Base-by-base conservation (phyloP, 495 filamentous ascomycete species). In the Astrothelium macrocarpum region DNA sequence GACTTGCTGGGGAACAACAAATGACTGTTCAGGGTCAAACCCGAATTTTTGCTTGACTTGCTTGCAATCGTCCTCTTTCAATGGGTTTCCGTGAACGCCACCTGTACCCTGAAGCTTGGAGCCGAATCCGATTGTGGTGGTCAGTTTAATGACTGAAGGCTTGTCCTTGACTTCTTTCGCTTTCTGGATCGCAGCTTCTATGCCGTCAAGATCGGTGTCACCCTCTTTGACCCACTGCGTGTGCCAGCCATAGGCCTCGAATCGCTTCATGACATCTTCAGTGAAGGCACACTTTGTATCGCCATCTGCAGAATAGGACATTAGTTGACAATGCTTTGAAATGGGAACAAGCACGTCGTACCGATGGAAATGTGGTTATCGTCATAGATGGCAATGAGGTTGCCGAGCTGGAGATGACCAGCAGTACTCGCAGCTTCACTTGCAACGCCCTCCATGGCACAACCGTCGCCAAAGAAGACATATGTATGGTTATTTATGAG, bases 161-260 rank as follows among this genome's bases (percentile, higher is more conserved):
- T 96, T 99, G 82, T 97, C 85, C 72, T 81, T 97, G 78, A 95
- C 89, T 62, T 86, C 81, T 81, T 93, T 84, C 72, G 84, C 86
- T 78, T 88, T 82, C 77, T 85, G 82, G 74, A 99, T 89, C 68
- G 94, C 95, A 64, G 81, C 86, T 80, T 93, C 91, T 59, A 99
- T 97, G 70, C 75, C 85, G 69, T 86, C 85, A 63, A 96, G 84
- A 78, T 99, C 90, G 76, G 88, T 76, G 80, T 99, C 90, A 77
- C 94, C 94, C 68, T 97, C 85, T 73, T 88, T 81, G 73, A 99
- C 92, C 76, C 84, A 81, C 74, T 89, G 81, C 53, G 82, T 84
- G 77, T 99, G 94, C 95, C 95, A 99, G 79, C 94, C 94, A 76
- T 99, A 99, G 58, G 95, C 76, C 80, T 97, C 90, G 77, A 97